Conservation (phyloP, 2,329 filamentous ascomycete species). For the Claviceps pusilla region DNA sequence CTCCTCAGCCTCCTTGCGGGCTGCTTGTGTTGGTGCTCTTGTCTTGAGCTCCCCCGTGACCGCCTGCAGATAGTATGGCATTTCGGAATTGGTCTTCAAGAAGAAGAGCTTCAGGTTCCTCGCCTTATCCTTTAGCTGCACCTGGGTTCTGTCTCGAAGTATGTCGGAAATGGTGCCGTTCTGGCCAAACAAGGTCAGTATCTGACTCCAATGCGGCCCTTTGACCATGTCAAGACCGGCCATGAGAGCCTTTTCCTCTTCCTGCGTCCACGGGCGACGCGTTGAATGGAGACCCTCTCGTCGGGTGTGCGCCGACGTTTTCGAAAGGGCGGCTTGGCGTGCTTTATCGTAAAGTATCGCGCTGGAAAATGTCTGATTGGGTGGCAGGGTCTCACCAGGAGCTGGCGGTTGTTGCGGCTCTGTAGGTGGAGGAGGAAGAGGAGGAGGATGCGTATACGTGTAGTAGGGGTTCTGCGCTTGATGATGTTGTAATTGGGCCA, state of each 20-base stretch:
- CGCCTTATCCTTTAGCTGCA: constrained; percentile 85
- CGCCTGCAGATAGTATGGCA: constrained; percentile 73
- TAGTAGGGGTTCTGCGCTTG: constrained; percentile 23
- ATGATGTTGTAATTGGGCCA: constrained; percentile 24
- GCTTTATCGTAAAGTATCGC: constrained; percentile 43
- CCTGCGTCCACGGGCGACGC: constrained; percentile 70
- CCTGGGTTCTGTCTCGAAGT: constrained; percentile 76
- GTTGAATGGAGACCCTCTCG: constrained; percentile 44
- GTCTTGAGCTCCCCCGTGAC: constrained; percentile 87
- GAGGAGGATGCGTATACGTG: constrained; percentile 19
- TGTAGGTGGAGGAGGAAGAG: constrained; percentile 22
- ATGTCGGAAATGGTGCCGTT: constrained; percentile 70
- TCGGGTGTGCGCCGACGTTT: constrained; percentile 38
- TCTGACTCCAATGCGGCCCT: constrained; percentile 87
- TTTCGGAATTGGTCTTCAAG: constrained; percentile 78
- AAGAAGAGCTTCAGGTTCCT: constrained; percentile 84
- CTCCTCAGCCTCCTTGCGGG: constrained; percentile 52
- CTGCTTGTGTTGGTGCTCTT: constrained; percentile 59
- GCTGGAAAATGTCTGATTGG: constrained; percentile 41
- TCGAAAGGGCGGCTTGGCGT: constrained; percentile 42
- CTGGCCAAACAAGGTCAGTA: constrained; percentile 66
- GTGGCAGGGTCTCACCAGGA: constrained; percentile 30
- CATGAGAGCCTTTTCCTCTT: constrained; percentile 84
- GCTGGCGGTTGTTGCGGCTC: constrained; percentile 17
- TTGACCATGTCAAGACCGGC: constrained; percentile 76